These are phyloP conservation scores for Helianthus annuus DNA, from an alignment of 129 eudicot species.

Conservation along the genomic window DNA sequence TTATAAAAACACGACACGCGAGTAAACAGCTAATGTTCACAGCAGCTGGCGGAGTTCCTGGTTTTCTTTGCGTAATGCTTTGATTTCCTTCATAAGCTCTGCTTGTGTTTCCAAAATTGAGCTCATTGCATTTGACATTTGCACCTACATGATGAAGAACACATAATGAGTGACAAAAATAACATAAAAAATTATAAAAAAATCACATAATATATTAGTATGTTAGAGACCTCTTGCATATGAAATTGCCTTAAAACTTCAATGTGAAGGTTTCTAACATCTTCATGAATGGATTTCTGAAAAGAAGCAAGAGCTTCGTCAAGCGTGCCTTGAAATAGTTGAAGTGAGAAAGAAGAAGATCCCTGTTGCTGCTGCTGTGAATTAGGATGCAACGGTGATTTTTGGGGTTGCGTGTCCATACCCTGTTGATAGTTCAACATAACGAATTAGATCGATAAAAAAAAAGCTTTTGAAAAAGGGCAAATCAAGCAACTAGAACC, in stretches of 20 bases:
- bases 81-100: constrained; percentile 83
- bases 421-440: constrained; percentile 39
- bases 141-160: constrained; percentile 51
- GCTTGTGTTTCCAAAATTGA: constrained; percentile 71
- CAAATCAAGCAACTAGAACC: neutral
- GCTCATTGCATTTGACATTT: constrained; percentile 62
- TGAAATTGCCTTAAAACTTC: constrained; percentile 91
- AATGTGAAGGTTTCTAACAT: constrained; percentile 90
- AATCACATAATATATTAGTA: neutral
- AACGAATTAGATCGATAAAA: constrained; percentile 1
- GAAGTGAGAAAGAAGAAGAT: constrained; percentile 71
- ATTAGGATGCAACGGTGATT: constrained; percentile 50
- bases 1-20: neutral
- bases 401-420: constrained; percentile 47
- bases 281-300: constrained; percentile 95
- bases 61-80: constrained; percentile 69
- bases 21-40: constrained; percentile 31
- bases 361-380: constrained; percentile 85
- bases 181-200: neutral
- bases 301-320: constrained; percentile 90
- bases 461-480: neutral
- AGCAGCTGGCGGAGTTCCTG: constrained; percentile 77
- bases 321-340: constrained; percentile 92
- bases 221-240: constrained; percentile 78
- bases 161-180: constrained; percentile 12